These are phyloP conservation scores for Phanerochaete sordida DNA, from an alignment of 768 basidiomycete genomes.

Conservation along the genomic window DNA sequence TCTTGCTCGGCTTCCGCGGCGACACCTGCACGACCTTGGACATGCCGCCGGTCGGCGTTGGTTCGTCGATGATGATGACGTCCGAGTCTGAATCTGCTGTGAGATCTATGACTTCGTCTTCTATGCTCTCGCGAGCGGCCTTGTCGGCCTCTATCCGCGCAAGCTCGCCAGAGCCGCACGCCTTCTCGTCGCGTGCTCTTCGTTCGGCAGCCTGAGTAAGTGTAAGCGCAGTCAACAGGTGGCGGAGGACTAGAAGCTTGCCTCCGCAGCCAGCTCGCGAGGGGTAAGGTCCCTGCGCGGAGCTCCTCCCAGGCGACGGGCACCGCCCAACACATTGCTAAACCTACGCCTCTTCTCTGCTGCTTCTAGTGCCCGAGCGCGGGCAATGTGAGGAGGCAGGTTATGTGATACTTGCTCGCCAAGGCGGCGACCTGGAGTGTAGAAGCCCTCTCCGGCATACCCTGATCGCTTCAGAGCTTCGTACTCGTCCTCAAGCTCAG, in stretches of 20 bases:
- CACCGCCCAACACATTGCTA: slow-evolving; percentile 41
- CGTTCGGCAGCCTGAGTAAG: slow-evolving; percentile 77
- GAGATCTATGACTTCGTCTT: slow-evolving; percentile 58
- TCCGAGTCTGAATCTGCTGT: slow-evolving; percentile 42
- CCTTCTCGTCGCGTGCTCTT: slow-evolving; percentile 66
- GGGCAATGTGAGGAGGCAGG: slow-evolving; percentile 61
- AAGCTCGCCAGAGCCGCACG: slow-evolving; percentile 60
- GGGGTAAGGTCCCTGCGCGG: slow-evolving; percentile 35
- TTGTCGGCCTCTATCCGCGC: slow-evolving; percentile 63
- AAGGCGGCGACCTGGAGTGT: slow-evolving; percentile 65
- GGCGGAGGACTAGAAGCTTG: slow-evolving; percentile 27
- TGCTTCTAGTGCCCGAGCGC: slow-evolving; percentile 67
- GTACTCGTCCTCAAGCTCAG: slow-evolving; percentile 80
- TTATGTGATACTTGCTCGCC: slow-evolving; percentile 69
- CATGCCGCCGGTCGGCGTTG: slow-evolving; percentile 6
- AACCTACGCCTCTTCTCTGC: slow-evolving; percentile 68
- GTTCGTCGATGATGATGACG: slow-evolving; percentile 30
- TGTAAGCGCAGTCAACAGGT: background rate
- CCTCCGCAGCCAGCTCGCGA: slow-evolving; percentile 71
- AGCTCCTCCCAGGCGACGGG: slow-evolving; percentile 61
- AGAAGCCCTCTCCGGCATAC: slow-evolving; percentile 91
- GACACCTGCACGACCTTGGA: slow-evolving; percentile 4
- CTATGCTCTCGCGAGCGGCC: slow-evolving; percentile 64
- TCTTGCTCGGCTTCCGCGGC: background rate
- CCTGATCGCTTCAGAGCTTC: slow-evolving; percentile 75